These are phyloP conservation scores for Leishmania amazonensis DNA, from an alignment of 208 protist species.

Conservation along the genomic window DNA sequence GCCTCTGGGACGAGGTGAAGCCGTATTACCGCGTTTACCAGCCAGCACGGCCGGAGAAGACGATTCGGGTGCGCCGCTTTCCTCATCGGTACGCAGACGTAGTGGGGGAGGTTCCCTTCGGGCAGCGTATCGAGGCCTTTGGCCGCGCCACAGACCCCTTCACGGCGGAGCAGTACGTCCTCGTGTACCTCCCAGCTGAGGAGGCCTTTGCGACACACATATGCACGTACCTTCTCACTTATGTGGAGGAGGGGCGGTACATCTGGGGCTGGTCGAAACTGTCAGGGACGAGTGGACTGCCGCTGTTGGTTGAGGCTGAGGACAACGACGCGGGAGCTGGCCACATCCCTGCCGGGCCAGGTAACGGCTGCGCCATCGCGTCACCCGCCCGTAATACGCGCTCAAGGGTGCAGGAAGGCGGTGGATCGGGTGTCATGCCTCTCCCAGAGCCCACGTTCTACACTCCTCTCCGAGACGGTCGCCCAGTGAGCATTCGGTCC, in stretches of 20 bases:
- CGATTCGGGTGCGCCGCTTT: slow-evolving; percentile 62
- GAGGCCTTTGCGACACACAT: slow-evolving; percentile 26
- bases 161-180: slow-evolving; percentile 63
- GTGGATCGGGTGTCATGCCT: background rate
- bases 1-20: slow-evolving; percentile 50
- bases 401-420: background rate
- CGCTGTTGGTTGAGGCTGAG: slow-evolving; percentile 44
- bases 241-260: slow-evolving; percentile 36
- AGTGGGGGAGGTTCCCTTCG: slow-evolving; percentile 69
- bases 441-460: slow-evolving; percentile 52
- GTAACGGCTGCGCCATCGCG: background rate
- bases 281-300: slow-evolving; percentile 44
- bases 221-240: slow-evolving; percentile 41
- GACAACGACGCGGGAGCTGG: background rate
- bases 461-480: slow-evolving; percentile 43
- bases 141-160: slow-evolving; percentile 59
- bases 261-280: slow-evolving; percentile 87
- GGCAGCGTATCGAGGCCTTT: slow-evolving; percentile 50
- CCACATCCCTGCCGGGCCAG: background rate
- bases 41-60: slow-evolving; percentile 42
- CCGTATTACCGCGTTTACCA: slow-evolving; percentile 55
- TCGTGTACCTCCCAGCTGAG: slow-evolving; percentile 52
- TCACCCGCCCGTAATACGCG: background rate
- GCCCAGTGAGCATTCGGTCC: slow-evolving; percentile 53
- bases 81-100: slow-evolving; percentile 73